These are phyloP conservation scores for Pinus taeda DNA, from an alignment of 75 land plant species.

Conservation along the genomic window DNA sequence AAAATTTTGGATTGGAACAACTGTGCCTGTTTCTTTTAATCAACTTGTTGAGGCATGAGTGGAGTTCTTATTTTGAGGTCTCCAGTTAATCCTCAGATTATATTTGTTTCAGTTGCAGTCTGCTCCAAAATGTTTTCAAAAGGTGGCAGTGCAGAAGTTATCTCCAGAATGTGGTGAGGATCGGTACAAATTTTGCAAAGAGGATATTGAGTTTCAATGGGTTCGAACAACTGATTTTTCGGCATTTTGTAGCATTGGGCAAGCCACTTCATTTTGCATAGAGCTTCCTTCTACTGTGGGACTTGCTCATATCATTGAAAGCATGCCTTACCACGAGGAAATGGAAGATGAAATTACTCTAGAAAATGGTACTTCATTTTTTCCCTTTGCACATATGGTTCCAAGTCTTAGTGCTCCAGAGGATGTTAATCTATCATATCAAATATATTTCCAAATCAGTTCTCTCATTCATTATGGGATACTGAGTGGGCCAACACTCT, in stretches of 20 bases:
- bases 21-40: not conserved
- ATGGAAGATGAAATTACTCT: constrained; percentile 26
- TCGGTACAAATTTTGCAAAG: constrained; percentile 42
- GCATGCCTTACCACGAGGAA: constrained; percentile 35
- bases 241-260: constrained; percentile 41
- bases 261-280: constrained; percentile 49
- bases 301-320: constrained; percentile 23
- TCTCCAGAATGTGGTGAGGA: constrained; percentile 17
- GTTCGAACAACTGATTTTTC: constrained; percentile 79
- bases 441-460: constrained; percentile 64
- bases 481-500: constrained; percentile 51
- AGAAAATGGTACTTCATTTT: constrained; percentile 17
- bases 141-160: constrained; percentile 20
- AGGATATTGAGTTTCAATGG: constrained; percentile 53
- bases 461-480: constrained; percentile 66
- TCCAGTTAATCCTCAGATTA: not conserved
- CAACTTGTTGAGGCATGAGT: too few species aligned
- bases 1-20: not conserved
- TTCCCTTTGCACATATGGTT: constrained; percentile 32
- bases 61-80: not conserved
- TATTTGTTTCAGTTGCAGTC: constrained; percentile 44
- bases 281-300: constrained; percentile 24
- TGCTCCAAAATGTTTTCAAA: constrained; percentile 49
- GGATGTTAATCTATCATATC: constrained; percentile 35
- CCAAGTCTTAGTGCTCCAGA: constrained; percentile 40